Evolutionary conservation across 2,329 filamentous ascomycete genomes (phyloP), one percentile per base, ranked within the genome.

Genomic region (Fusarium chuoi): DNA sequence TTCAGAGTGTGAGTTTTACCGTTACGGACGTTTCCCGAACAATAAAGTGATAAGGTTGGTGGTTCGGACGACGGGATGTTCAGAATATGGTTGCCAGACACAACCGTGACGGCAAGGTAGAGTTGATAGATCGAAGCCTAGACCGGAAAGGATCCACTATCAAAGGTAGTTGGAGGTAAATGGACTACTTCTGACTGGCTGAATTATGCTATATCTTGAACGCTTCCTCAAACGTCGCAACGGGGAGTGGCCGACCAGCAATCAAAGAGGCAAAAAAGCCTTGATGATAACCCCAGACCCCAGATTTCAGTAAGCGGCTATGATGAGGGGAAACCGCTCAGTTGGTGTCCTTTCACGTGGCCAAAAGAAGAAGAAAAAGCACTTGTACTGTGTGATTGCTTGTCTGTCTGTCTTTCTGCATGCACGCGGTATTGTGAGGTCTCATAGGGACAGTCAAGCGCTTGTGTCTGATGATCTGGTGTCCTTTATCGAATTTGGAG

Each of bases 41-140:
- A 66, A 55, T 30, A 62, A 51, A 62, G 57, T 60, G 58, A 45
- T 61, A 52, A 70, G 55, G 44, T 36, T 74, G 61, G 61, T 56
- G 44, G 49, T 65, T 78, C 77, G 79, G 78, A 72, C 77, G 77
- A 79, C 77, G 52, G 77, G 77, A 80, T 78, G 78, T 76, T 70
- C 51, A 71, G 58, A 65, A 65, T 66, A 62, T 63, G 65, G 66
- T 62, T 70, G 39, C 62, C 58, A 75, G 56, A 59, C 46, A 58
- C 70, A 70, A 57, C 74, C 57, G 70, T 73, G 70, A 71, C 60
- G 76, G 57, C 65, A 69, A 75, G 73, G 65, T 30, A 65, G 52
- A 68, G 60, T 62, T 54, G 51, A 71, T 71, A 45, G 70, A 65
- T 61, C 68, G 54, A 77, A 67, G 70, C 65, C 71, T 71, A 73